Base-by-base conservation (phyloP, 148 eudicot genomes). In the Oxyria digyna region DNA sequence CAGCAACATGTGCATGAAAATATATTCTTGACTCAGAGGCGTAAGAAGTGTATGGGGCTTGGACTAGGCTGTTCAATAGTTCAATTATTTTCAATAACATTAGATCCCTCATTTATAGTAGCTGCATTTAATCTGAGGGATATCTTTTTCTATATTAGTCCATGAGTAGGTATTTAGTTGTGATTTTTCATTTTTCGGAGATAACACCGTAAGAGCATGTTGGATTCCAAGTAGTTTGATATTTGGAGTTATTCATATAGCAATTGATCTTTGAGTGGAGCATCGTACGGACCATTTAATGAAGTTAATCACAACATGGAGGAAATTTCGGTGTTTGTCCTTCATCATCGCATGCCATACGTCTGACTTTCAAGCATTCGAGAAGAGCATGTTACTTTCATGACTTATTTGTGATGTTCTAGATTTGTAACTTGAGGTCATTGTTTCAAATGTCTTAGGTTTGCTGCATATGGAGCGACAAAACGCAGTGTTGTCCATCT, bases 381-480 rank as follows among this genome's bases (percentile, higher is more conserved):
- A 9, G 18, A 59, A 14, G 35, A 29, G 10, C 20, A 14, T 15
- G 5, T 29, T 55, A 55, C 9, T 55, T 55, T 55, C 26, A 13
- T 8, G 62, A 55, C 9, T 54, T 23, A n/a, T 15, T 21, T 54
- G 62, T 54, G 32, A 59, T 59, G 38, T 27, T 59, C 20, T 31
- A 29, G 37, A 10, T 31, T 59, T 29, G 29, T 59, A 55, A 59
- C 29, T 31, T 59, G 20, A 59, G 8, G 31, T 31, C 65, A 4
- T 52, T 59, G 10, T 27, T 29, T 20, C 37, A 5, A 27, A 1
- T 59, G 38, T 27, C 63, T 75, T 71, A 93, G 98, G 79, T 93
- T 93, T 87, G 98, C 98, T 69, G 98, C 98, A 67, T 93, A 93
- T 75, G 98, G 98, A 73, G 98, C 96, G 70, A 93, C 98, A 24